A percentile compares a stretch with the other conserved stretches of the same genome.
Evolutionary conservation across 768 basidiomycete species (phyloP).

Genomic region (Lentinula guzmanii): DNA sequence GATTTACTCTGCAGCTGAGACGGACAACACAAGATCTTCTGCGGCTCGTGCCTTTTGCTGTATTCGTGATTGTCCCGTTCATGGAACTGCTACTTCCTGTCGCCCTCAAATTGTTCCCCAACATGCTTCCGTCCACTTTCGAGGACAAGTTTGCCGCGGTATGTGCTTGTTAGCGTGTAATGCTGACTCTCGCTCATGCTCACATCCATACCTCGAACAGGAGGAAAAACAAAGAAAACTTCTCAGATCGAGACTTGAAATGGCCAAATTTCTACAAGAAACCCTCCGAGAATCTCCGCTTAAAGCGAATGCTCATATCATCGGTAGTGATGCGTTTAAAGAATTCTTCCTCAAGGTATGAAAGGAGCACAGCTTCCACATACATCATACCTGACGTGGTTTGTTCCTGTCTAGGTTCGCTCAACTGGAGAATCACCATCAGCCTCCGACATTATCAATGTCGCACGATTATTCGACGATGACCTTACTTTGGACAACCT

Average conservation of each 20-base stretch:
- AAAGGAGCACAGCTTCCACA: slow-evolving; percentile 3
- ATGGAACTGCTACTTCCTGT: slow-evolving; percentile 97
- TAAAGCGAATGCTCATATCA: slow-evolving; percentile 88
- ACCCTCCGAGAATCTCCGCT: slow-evolving; percentile 92
- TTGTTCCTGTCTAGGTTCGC: slow-evolving; percentile 50
- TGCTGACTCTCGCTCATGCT: background rate
- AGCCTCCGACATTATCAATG: slow-evolving; percentile 81
- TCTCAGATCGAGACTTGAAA: slow-evolving; percentile 89
- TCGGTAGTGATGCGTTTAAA: slow-evolving; percentile 94
- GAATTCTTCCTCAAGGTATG: slow-evolving; percentile 96
- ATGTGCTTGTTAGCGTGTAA: slow-evolving; percentile 7
- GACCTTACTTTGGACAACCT: slow-evolving; percentile 98
- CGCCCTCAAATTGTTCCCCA: slow-evolving; percentile 94
- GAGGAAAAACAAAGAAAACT: slow-evolving; percentile 97
- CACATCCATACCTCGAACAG: slow-evolving; percentile 28
- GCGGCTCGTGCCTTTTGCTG: slow-evolving; percentile 90
- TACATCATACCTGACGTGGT: background rate
- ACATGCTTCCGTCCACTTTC: slow-evolving; percentile 97
- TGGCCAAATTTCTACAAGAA: slow-evolving; percentile 99
- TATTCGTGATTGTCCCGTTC: slow-evolving; percentile 94
- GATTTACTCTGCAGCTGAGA: slow-evolving; percentile 51
- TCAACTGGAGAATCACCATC: slow-evolving; percentile 95
- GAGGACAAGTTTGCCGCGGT: slow-evolving; percentile 96
- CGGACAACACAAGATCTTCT: slow-evolving; percentile 92
- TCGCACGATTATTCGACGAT: slow-evolving; percentile 95